Conservation (phyloP, 2,329 filamentous ascomycete genomes). For the Periconia sp. region DNA sequence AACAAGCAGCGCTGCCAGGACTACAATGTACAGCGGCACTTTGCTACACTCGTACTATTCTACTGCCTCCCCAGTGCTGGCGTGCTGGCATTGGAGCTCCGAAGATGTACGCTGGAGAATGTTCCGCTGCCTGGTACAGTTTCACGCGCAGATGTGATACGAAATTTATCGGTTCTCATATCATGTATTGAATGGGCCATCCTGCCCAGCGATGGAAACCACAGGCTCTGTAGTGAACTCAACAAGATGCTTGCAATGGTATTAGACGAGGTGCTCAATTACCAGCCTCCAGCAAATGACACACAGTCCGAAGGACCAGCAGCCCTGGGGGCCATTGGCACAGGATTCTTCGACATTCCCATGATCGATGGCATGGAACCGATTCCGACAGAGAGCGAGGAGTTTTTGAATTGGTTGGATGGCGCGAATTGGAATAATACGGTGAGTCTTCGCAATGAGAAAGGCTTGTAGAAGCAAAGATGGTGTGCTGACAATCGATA, state of each 20-base stretch:
- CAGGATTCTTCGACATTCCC: slow-evolving; percentile 41
- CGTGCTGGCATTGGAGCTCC: slow-evolving; percentile 40
- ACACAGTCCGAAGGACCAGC: slow-evolving; percentile 17
- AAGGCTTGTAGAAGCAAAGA: not conserved
- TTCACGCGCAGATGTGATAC: slow-evolving; percentile 42
- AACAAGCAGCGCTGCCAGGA: slow-evolving; percentile 39
- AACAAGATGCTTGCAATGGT: slow-evolving; percentile 45
- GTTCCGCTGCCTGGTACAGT: slow-evolving; percentile 35
- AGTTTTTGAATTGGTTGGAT: slow-evolving; percentile 45
- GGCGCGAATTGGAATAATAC: slow-evolving; percentile 45
- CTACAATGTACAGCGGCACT: slow-evolving; percentile 39
- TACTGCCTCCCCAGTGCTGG: slow-evolving; percentile 45
- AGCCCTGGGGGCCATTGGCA: slow-evolving; percentile 17
- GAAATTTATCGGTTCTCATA: slow-evolving; percentile 43
- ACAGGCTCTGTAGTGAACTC: slow-evolving; percentile 42
- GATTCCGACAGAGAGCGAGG: slow-evolving; percentile 42
- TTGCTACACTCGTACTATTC: slow-evolving; percentile 41
- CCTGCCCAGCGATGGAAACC: slow-evolving; percentile 41
- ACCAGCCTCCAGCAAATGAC: slow-evolving; percentile 32
- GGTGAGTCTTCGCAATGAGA: slow-evolving; percentile 21
- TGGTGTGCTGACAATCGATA: not conserved
- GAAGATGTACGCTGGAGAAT: slow-evolving; percentile 41
- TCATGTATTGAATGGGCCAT: slow-evolving; percentile 44
- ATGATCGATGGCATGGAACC: slow-evolving; percentile 44
- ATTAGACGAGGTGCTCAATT: slow-evolving; percentile 44